Percentiles rank a stretch among this genome's conserved stretches.
These are phyloP conservation scores for Ananas comosus DNA, from an alignment of 176 grass and related monocot genomes.

Conservation along the genomic window DNA sequence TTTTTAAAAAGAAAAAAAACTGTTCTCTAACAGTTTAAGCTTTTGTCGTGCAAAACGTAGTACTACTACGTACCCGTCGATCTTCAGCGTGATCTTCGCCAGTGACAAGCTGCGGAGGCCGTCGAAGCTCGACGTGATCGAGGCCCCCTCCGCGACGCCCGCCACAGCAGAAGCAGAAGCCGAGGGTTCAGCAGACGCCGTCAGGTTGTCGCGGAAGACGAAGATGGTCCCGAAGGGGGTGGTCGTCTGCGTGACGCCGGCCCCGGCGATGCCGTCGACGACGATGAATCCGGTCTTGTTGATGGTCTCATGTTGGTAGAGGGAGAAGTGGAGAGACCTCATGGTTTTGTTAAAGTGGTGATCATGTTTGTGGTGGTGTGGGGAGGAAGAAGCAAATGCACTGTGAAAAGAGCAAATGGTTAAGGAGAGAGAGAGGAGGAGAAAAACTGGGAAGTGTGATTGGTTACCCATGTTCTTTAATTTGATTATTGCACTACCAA, in stretches of 20 bases:
- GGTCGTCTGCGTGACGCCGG: slow-evolving; percentile 45
- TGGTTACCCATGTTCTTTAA: too few species aligned
- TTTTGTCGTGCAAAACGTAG: too few species aligned
- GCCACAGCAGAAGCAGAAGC: slow-evolving; percentile 25
- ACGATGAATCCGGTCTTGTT: slow-evolving; percentile 61
- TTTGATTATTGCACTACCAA: too few species aligned
- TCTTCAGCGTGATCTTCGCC: slow-evolving; percentile 46
- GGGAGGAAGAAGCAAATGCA: too few species aligned
- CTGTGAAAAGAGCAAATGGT: too few species aligned
- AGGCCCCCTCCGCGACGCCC: slow-evolving; percentile 45
- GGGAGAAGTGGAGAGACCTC: slow-evolving; percentile 41
- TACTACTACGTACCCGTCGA: slow-evolving; percentile 14
- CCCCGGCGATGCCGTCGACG: slow-evolving; percentile 45
- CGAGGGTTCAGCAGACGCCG: slow-evolving; percentile 10
- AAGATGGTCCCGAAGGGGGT: slow-evolving; percentile 65
- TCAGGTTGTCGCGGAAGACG: slow-evolving; percentile 66
- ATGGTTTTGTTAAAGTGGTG: neutral
- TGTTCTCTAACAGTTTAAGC: too few species aligned
- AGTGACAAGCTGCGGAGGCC: slow-evolving; percentile 50
- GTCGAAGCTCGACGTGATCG: slow-evolving; percentile 56
- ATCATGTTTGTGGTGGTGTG: too few species aligned
- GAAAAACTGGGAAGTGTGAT: too few species aligned
- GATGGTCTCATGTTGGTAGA: slow-evolving; percentile 76
- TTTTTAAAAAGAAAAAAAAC: too few species aligned
- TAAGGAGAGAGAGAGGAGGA: too few species aligned